Evolutionary conservation across 768 basidiomycete genomes (phyloP), one percentile per base, ranked within the genome.

Genomic region (Paxillus ammoniavirescens): DNA sequence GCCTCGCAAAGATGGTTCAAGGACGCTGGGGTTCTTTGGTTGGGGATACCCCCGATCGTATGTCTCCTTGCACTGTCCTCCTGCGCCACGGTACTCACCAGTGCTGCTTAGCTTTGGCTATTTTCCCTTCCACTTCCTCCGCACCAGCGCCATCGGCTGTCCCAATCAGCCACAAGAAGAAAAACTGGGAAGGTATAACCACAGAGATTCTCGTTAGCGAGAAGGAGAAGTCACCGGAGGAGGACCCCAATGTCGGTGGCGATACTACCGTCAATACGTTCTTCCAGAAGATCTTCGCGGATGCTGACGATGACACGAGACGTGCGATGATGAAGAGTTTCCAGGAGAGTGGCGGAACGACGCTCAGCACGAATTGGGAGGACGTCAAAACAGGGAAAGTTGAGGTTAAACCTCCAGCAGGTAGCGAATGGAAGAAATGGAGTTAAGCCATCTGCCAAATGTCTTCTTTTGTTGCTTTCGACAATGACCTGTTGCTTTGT

Each of bases 281-380:
- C 75, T 95, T 95, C 83, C 89, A 91, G 65, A 89, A 91, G 74
- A 83, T 99, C 57, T 99, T 89, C 64, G 78, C 81, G 6, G 91
- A 90, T 67, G 90, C 95, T 23, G 93, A 97, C 61, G 91, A 93
- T 0, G 91, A 99, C 62, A 92, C 95, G 13, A 84, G 79, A 63
- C 82, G 86, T 36, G 97, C 97, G 3, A 99, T 99, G 94, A 85
- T 98, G 86, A 99, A 99, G 81, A 95, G 92, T 66, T 98, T 91
- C 70, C 78, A 80, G 55, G 96, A 99, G 76, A 93, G 91, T 60
- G 93, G 93, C 7, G 97, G 97, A 8, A 99, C 97, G 8, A 88
- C 93, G 0, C 76, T 99, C 38, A 94, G 91, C 73, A 99, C 96
- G 0, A 93, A 97, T 69, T 99, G 96, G 96, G 84, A 83, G 5